Evolutionary conservation across 176 grass and related monocot genomes (phyloP).

Genomic region (Aegilops longissima): DNA sequence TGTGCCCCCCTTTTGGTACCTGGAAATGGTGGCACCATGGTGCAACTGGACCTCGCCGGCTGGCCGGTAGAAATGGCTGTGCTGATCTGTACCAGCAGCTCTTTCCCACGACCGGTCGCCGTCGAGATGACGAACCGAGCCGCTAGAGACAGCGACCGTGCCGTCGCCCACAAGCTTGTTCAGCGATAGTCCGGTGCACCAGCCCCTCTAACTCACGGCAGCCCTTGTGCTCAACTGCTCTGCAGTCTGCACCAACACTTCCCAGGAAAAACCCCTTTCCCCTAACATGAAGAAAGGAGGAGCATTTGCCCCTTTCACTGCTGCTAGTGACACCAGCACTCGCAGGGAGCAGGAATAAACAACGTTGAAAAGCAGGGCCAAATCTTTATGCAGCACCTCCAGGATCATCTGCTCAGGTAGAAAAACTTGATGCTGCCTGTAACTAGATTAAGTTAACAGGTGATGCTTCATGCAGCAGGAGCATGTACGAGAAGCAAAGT

Average conservation of each 20-base stretch:
- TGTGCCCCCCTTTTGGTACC: not conserved
- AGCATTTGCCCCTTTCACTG: slow-evolving; percentile 37
- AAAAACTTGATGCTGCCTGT: not conserved
- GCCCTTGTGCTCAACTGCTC: not conserved
- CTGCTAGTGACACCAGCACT: slow-evolving; percentile 56
- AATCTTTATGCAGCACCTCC: slow-evolving; percentile 30
- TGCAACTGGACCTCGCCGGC: slow-evolving; percentile 1
- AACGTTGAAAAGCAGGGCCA: slow-evolving; percentile 23
- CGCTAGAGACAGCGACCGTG: slow-evolving; percentile 10
- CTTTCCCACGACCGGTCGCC: not conserved
- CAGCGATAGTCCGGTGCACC: not conserved
- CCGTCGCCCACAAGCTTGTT: slow-evolving; percentile 1
- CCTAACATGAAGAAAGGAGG: not conserved
- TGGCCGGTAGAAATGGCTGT: slow-evolving; percentile 2
- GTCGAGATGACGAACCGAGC: slow-evolving; percentile 11
- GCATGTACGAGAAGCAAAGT: slow-evolving; percentile 25
- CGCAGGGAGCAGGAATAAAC: slow-evolving; percentile 37
- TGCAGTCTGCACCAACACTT: not conserved
- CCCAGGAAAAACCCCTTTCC: not conserved
- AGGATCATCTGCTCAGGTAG: slow-evolving; percentile 38
- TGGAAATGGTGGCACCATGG: not conserved
- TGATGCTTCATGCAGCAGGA: slow-evolving; percentile 32
- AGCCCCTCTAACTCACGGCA: not conserved
- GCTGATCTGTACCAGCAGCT: not conserved
- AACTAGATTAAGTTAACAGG: slow-evolving; percentile 29